Percentiles rank a stretch among this genome's conserved stretches.
These are phyloP conservation scores for Theileria parva DNA, from an alignment of 169 alveolate species.

Conservation along the genomic window DNA sequence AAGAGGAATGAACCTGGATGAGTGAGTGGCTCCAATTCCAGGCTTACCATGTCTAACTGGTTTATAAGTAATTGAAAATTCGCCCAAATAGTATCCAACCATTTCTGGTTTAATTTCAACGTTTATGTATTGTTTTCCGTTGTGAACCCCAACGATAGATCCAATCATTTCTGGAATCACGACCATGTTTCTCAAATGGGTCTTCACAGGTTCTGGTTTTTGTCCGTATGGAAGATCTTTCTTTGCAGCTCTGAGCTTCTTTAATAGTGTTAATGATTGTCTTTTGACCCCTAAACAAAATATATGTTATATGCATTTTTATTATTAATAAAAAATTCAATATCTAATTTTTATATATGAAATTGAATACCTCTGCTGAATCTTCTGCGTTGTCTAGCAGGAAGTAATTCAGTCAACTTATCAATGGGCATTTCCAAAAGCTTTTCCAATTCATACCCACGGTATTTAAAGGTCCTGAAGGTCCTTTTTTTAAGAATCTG, in stretches of 20 bases:
- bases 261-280: slow-evolving; percentile 90
- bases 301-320: neutral
- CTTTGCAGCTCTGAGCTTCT: slow-evolving; percentile 92
- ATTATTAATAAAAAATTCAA: neutral
- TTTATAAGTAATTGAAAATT: slow-evolving; percentile 97
- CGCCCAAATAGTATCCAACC: slow-evolving; percentile 99
- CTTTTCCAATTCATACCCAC: slow-evolving; percentile 96
- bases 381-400: slow-evolving; percentile 97
- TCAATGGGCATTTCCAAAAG: slow-evolving; percentile 89
- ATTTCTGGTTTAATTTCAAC: slow-evolving; percentile 99
- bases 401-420: slow-evolving; percentile 88
- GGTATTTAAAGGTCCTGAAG: slow-evolving; percentile 95
- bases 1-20: slow-evolving; percentile 92
- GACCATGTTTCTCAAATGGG: slow-evolving; percentile 93
- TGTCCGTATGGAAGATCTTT: slow-evolving; percentile 89
- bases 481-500: slow-evolving; percentile 91
- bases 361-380: slow-evolving; percentile 80
- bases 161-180: slow-evolving; percentile 98
- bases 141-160: slow-evolving; percentile 96
- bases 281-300: slow-evolving; percentile 74
- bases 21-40: slow-evolving; percentile 96
- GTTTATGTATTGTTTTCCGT: slow-evolving; percentile 94
- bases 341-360: neutral
- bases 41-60: slow-evolving; percentile 98
- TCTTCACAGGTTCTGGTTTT: slow-evolving; percentile 94